Evolutionary conservation across 108 stramenopile genomes (phyloP).

Genomic region (Skeletonema potamos): DNA sequence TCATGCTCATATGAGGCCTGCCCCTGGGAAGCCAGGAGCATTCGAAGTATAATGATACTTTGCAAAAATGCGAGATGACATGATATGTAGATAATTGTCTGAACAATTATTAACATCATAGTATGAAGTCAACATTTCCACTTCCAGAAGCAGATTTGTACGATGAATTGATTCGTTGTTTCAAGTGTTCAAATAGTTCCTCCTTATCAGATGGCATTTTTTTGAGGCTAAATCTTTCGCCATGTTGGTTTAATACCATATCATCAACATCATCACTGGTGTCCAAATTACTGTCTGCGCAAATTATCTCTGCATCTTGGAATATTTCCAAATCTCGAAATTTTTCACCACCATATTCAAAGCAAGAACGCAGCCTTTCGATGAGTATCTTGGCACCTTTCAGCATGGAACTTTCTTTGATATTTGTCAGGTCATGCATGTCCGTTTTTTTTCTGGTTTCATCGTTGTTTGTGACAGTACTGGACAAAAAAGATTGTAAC

Average conservation of each 20-base stretch:
- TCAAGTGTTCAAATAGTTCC: not conserved
- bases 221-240: not conserved
- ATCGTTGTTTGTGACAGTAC: not conserved
- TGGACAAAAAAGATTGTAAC: not conserved
- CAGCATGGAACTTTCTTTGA: not conserved
- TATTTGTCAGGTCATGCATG: not conserved
- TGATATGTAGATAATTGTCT: too few species aligned
- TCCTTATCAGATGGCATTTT: not conserved
- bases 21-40: not conserved
- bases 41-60: not conserved
- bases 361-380: constrained; percentile 7
- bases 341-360: constrained; percentile 15
- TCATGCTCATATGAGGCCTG: not conserved
- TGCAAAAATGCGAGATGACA: not conserved
- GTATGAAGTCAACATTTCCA: not conserved
- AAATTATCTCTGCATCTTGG: not conserved
- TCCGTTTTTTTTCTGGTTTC: not conserved
- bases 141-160: not conserved
- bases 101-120: not conserved
- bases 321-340: not conserved
- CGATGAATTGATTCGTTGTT: not conserved
- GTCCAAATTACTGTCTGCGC: not conserved
- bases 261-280: not conserved
- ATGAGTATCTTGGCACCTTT: not conserved
- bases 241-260: not conserved